These are phyloP conservation scores for Apophysomyces variabilis DNA, from an alignment of 371 early-diverging fungal genomes.

Conservation along the genomic window DNA sequence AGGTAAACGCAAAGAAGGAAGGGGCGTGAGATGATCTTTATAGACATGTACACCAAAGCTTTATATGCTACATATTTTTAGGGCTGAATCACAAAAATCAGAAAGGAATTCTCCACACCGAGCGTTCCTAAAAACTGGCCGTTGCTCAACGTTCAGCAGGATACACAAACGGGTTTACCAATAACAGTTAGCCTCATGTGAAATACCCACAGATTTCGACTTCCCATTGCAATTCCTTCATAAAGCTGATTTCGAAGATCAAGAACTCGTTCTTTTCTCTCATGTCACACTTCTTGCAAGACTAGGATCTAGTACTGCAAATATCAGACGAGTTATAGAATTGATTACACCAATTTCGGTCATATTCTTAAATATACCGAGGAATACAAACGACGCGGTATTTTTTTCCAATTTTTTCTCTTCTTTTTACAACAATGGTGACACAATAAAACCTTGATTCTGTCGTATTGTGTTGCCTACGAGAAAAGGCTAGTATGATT, in stretches of 20 bases:
- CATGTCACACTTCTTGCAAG: no score
- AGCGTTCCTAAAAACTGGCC: conserved; percentile 5
- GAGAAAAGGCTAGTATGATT: conserved; percentile 4
- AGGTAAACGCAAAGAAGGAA: conserved; percentile 4
- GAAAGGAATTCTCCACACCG: not conserved
- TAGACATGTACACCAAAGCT: not conserved
- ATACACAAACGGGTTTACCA: conserved; percentile 10
- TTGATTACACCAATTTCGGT: not conserved
- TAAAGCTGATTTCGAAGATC: not conserved
- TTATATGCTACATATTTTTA: not conserved
- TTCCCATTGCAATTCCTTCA: not conserved
- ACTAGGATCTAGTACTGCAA: no score
- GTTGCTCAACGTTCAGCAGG: conserved; percentile 7
- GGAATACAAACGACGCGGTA: not conserved
- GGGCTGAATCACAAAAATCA: not conserved
- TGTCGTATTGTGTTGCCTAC: not conserved
- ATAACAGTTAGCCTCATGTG: conserved; percentile 9
- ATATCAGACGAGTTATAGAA: no score
- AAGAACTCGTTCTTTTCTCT: not conserved
- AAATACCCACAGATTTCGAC: conserved; percentile 5
- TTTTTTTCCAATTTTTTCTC: not conserved
- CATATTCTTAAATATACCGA: not conserved
- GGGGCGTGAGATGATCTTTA: conserved; percentile 1
- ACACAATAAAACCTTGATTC: conserved; percentile 6
- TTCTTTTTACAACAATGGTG: not conserved